These are phyloP conservation scores for Colletotrichum echinochloae DNA, from an alignment of 2,329 filamentous ascomycete genomes.

Conservation along the genomic window DNA sequence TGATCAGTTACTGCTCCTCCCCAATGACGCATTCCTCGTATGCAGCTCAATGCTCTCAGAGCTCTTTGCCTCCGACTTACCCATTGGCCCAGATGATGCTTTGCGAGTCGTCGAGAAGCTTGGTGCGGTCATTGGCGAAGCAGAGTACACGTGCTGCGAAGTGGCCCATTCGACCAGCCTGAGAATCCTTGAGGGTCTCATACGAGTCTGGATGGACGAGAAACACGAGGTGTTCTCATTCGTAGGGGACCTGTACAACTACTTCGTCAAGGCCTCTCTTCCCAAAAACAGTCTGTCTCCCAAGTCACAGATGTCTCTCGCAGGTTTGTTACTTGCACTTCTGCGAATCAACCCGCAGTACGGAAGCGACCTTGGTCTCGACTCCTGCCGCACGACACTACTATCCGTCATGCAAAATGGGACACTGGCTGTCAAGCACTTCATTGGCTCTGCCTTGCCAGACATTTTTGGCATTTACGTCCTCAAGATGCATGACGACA, in stretches of 20 bases:
- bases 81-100: slow-evolving; percentile 61
- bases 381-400: slow-evolving; percentile 75
- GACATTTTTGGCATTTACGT: slow-evolving; percentile 84
- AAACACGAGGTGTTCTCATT: slow-evolving; percentile 71
- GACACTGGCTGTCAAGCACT: slow-evolving; percentile 79
- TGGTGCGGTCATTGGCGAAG: slow-evolving; percentile 64
- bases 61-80: slow-evolving; percentile 65
- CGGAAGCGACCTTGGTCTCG: slow-evolving; percentile 67
- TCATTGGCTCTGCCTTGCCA: slow-evolving; percentile 76
- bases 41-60: slow-evolving; percentile 64
- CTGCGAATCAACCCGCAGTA: slow-evolving; percentile 76
- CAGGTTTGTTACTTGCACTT: slow-evolving; percentile 76
- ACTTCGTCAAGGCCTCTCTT: slow-evolving; percentile 77
- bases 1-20: slow-evolving; percentile 60
- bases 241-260: slow-evolving; percentile 82
- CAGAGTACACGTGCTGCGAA: slow-evolving; percentile 79
- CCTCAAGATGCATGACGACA: slow-evolving; percentile 83
- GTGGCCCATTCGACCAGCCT: slow-evolving; percentile 76
- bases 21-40: slow-evolving; percentile 65
- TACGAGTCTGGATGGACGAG: slow-evolving; percentile 71
- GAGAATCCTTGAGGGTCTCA: slow-evolving; percentile 73
- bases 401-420: slow-evolving; percentile 77
- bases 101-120: slow-evolving; percentile 62
- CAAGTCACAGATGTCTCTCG: slow-evolving; percentile 74
- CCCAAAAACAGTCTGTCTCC: slow-evolving; percentile 77